Conservation (phyloP, 2,329 filamentous ascomycete genomes). For the Fusarium sp. region DNA sequence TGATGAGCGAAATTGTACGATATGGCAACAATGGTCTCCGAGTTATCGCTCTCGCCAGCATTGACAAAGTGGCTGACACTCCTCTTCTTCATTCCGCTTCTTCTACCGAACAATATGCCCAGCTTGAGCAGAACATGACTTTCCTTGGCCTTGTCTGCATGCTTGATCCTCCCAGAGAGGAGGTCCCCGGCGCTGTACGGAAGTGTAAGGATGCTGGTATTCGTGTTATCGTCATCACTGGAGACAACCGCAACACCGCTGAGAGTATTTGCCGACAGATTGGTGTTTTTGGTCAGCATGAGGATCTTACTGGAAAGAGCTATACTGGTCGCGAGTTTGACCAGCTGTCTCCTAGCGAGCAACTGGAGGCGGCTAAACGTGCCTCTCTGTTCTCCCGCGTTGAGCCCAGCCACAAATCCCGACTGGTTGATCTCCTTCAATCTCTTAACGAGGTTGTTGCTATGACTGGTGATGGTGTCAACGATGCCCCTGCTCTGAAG, state of each 20-base stretch:
- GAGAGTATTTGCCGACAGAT: constrained; percentile 98
- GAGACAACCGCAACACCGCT: constrained; percentile 97
- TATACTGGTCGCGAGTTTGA: constrained; percentile 97
- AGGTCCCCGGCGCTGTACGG: constrained; percentile 86
- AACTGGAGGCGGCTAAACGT: constrained; percentile 84
- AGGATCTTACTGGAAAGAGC: constrained; percentile 91
- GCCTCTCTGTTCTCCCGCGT: constrained; percentile 96
- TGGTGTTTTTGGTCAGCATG: constrained; percentile 85
- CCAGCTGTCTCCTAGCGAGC: constrained; percentile 79
- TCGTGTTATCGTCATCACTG: constrained; percentile 96
- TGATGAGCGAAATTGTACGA: constrained; percentile 84
- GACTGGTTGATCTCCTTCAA: constrained; percentile 95
- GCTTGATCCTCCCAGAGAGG: constrained; percentile 94
- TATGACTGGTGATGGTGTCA: constrained; percentile 99
- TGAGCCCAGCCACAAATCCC: constrained; percentile 97
- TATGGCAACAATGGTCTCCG: constrained; percentile 94
- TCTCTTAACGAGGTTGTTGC: constrained; percentile 93
- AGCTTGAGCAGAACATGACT: constrained; percentile 94
- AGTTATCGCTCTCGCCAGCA: constrained; percentile 90
- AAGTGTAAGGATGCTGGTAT: constrained; percentile 95
- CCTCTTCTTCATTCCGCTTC: constrained; percentile 80
- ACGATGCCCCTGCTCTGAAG: constrained; percentile 96
- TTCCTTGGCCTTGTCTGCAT: constrained; percentile 94
- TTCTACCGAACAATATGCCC: constrained; percentile 83
- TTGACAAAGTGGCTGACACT: constrained; percentile 80